phyloP scores from a whole-genome alignment of 2,329 filamentous ascomycete genomes.

The Nemania bipapillata region DNA sequence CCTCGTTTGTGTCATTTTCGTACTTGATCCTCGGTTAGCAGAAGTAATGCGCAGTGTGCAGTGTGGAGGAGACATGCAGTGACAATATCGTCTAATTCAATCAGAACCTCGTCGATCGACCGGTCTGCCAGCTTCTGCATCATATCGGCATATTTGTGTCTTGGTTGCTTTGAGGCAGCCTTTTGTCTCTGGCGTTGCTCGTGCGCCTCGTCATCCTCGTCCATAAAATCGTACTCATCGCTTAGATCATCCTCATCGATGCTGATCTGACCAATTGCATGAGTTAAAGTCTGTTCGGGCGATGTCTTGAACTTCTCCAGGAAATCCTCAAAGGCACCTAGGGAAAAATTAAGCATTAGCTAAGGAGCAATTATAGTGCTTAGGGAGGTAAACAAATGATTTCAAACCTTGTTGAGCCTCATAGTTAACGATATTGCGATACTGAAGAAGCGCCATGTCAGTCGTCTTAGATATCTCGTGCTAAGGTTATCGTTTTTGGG shows the following conservation, averaged over 20 bases:
- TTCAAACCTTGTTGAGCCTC: constrained; percentile 80
- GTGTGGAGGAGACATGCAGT: constrained; percentile 63
- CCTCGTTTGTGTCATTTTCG: constrained; percentile 75
- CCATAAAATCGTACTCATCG: constrained; percentile 94
- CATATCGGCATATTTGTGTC: constrained; percentile 87
- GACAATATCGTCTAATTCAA: constrained; percentile 89
- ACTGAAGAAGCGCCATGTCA: constrained; percentile 85
- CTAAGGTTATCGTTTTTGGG: constrained; percentile 27
- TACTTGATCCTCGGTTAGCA: constrained; percentile 64
- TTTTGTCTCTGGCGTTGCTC: constrained; percentile 62
- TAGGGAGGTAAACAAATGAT: constrained; percentile 11
- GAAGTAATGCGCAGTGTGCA: not conserved
- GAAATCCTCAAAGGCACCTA: constrained; percentile 87
- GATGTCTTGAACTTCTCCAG: constrained; percentile 86
- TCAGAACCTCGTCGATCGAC: constrained; percentile 76
- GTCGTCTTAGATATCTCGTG: constrained; percentile 29
- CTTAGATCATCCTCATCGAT: constrained; percentile 87
- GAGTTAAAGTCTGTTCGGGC: constrained; percentile 75
- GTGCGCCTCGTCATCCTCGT: constrained; percentile 74
- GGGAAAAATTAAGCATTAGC: constrained; percentile 46
- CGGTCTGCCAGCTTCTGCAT: constrained; percentile 89
- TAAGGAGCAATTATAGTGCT: not conserved
- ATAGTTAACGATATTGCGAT: constrained; percentile 85
- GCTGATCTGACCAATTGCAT: constrained; percentile 84
- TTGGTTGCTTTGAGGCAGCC: constrained; percentile 65